Conservation (phyloP, 306 rosid species). For the Glycine soja region DNA sequence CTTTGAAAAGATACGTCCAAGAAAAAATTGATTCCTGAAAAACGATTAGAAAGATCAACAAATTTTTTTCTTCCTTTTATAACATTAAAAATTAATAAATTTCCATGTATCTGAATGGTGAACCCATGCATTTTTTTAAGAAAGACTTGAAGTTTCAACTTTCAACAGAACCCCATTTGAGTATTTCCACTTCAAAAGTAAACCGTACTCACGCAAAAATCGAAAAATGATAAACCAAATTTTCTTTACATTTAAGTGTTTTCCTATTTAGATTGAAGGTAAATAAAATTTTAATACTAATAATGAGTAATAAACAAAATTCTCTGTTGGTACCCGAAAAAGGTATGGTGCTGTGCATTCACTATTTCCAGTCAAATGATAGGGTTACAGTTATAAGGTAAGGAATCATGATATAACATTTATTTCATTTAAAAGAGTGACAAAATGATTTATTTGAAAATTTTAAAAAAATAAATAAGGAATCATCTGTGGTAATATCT, state of each 20-base stretch:
- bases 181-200: neutral
- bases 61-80: neutral
- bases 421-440: constrained; percentile 24
- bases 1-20: constrained; percentile 25
- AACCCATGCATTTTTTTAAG: neutral
- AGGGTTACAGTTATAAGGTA: neutral
- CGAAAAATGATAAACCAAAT: neutral
- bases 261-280: neutral
- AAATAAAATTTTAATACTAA: neutral
- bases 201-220: neutral
- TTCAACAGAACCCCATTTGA: neutral
- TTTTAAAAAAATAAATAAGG: constrained; percentile 18
- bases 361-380: neutral
- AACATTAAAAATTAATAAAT: neutral
- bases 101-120: neutral
- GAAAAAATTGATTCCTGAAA: constrained; percentile 6
- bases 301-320: neutral
- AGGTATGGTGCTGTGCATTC: neutral
- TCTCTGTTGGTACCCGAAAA: neutral
- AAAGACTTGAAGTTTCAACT: neutral
- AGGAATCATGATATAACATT: neutral
- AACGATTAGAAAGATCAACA: neutral
- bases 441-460: constrained; percentile 16
- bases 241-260: neutral
- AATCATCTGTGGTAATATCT: neutral